Evolutionary conservation across 495 filamentous ascomycete genomes (phyloP).

Genomic region (Xylaria castorea): DNA sequence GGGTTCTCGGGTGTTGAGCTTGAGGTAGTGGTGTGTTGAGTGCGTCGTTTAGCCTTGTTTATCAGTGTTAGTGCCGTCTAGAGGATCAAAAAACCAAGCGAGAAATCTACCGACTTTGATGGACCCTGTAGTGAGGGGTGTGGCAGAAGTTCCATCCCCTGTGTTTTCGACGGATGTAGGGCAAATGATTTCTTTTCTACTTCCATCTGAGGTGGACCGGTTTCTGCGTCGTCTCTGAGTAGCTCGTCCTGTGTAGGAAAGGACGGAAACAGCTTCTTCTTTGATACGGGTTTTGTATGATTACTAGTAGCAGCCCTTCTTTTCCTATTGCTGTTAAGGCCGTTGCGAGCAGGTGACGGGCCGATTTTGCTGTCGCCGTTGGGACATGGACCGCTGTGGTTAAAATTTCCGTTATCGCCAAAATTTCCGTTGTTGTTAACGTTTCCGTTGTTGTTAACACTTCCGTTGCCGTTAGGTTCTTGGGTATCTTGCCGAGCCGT

Average conservation of each 20-base stretch:
- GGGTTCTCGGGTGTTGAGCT: neutral
- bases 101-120: neutral
- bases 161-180: neutral
- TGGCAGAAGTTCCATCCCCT: neutral
- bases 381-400: too few species aligned
- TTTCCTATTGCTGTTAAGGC: neutral
- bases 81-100: neutral
- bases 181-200: neutral
- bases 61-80: neutral
- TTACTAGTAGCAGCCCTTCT: neutral
- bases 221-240: neutral
- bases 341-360: neutral
- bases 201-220: neutral
- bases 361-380: neutral
- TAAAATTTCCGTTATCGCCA: too few species aligned
- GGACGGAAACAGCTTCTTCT: neutral
- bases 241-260: neutral
- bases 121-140: neutral
- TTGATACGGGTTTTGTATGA: neutral
- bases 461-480: neutral
- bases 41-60: neutral
- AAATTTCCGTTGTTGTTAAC: too few species aligned
- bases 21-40: neutral
- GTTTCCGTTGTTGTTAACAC: neutral
- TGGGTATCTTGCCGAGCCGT: neutral